These are phyloP conservation scores for Candida argentea DNA, from an alignment of 805 yeast species.

Conservation along the genomic window DNA sequence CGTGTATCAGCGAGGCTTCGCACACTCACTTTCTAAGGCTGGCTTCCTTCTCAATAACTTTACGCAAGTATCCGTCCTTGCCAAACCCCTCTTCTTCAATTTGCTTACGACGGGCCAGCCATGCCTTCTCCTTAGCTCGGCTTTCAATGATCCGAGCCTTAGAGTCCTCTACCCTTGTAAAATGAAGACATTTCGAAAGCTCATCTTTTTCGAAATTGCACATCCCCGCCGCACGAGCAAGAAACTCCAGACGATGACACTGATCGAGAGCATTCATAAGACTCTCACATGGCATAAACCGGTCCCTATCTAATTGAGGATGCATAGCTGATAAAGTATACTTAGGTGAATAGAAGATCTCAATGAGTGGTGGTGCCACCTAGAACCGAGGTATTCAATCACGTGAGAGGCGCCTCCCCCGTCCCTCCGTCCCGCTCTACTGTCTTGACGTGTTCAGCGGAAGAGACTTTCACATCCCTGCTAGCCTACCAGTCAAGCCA, in stretches of 20 bases:
- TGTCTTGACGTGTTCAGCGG: background rate
- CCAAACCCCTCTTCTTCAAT: conserved; percentile 75
- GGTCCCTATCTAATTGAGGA: conserved; percentile 34
- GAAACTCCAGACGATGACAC: conserved; percentile 66
- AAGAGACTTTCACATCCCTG: background rate
- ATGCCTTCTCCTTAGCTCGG: conserved; percentile 43
- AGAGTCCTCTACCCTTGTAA: conserved; percentile 57
- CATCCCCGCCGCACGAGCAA: conserved; percentile 65
- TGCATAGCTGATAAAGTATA: conserved; percentile 18
- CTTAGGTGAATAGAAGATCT: too few species aligned
- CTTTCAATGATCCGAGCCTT: conserved; percentile 44
- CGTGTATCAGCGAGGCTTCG: background rate
- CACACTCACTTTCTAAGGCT: background rate
- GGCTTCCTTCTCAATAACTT: conserved; percentile 39
- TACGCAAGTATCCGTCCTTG: conserved; percentile 58
- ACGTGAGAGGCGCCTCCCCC: too few species aligned
- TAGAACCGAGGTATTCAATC: too few species aligned
- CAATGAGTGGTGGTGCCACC: too few species aligned
- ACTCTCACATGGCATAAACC: conserved; percentile 55
- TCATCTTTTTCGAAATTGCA: conserved; percentile 83
- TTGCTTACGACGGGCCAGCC: conserved; percentile 48
- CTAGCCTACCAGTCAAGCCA: background rate
- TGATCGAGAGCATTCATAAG: conserved; percentile 81
- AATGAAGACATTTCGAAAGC: conserved; percentile 68
- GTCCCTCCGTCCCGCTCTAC: background rate